These are phyloP conservation scores for Fusarium denticulatum DNA, from an alignment of 2,329 filamentous ascomycete genomes.

Conservation along the genomic window DNA sequence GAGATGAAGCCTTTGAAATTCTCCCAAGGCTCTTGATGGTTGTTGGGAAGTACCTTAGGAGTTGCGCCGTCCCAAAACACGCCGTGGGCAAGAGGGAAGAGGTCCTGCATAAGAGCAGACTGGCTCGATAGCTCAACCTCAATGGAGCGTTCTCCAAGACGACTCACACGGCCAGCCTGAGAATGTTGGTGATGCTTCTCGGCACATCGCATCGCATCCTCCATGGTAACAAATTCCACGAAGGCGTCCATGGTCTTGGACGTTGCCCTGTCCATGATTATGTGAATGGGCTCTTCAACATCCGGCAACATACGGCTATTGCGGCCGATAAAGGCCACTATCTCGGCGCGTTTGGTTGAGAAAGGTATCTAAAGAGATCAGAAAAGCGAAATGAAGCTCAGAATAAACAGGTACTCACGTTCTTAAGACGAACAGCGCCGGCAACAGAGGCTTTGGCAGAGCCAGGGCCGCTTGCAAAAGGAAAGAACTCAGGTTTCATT, in stretches of 20 bases:
- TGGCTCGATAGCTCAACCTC: slow-evolving; percentile 67
- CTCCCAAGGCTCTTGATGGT: slow-evolving; percentile 56
- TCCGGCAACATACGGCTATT: slow-evolving; percentile 66
- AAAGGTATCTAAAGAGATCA: slow-evolving; percentile 64
- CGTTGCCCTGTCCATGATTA: slow-evolving; percentile 71
- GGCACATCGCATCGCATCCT: slow-evolving; percentile 64
- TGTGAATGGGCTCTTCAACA: slow-evolving; percentile 65
- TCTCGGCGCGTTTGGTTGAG: slow-evolving; percentile 60
- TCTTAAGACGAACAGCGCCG: slow-evolving; percentile 61
- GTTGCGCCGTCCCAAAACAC: slow-evolving; percentile 62
- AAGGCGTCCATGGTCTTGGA: slow-evolving; percentile 71
- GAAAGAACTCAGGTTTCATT: slow-evolving; percentile 54
- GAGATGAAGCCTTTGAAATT: slow-evolving; percentile 70
- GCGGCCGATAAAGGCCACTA: slow-evolving; percentile 68
- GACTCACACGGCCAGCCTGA: slow-evolving; percentile 54
- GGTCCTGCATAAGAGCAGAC: slow-evolving; percentile 65
- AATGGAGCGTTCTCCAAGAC: slow-evolving; percentile 67
- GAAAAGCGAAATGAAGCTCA: neutral
- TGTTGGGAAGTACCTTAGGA: slow-evolving; percentile 53
- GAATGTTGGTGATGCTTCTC: slow-evolving; percentile 56
- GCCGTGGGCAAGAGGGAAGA: slow-evolving; percentile 68
- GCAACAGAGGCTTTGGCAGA: slow-evolving; percentile 44
- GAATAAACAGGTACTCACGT: slow-evolving; percentile 52
- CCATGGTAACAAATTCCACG: slow-evolving; percentile 64
- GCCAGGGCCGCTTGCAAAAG: slow-evolving; percentile 56